These are phyloP conservation scores for Diaporthe sp. DNA, from an alignment of 2,329 filamentous ascomycete genomes.

Conservation along the genomic window DNA sequence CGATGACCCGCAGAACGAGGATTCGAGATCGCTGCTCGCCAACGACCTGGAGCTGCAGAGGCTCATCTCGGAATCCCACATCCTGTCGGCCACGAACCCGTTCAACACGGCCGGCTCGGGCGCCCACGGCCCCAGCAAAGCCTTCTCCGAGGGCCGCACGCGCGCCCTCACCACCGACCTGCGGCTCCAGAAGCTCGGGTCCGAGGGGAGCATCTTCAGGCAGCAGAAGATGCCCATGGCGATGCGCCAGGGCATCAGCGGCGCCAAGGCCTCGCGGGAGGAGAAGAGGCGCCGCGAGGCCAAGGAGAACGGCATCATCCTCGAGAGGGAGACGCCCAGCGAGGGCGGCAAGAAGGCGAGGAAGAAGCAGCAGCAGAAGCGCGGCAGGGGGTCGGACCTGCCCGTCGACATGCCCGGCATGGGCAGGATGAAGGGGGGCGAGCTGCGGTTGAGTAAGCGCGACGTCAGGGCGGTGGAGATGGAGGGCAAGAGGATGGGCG, in stretches of 20 bases:
- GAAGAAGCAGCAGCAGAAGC: constrained; percentile 56
- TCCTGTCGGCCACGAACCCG: constrained; percentile 74
- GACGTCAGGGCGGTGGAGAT: constrained; percentile 84
- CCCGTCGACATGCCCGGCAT: constrained; percentile 82
- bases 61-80: constrained; percentile 90
- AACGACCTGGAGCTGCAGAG: constrained; percentile 94
- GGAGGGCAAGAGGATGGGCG: constrained; percentile 62
- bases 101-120: constrained; percentile 54
- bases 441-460: constrained; percentile 81
- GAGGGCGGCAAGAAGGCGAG: constrained; percentile 53
- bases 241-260: constrained; percentile 85
- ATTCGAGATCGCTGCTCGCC: constrained; percentile 79
- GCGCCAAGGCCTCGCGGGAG: constrained; percentile 76
- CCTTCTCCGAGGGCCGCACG: constrained; percentile 74
- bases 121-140: constrained; percentile 50
- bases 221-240: constrained; percentile 92
- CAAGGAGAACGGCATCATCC: constrained; percentile 88
- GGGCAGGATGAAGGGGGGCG: constrained; percentile 84
- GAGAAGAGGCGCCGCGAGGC: constrained; percentile 82
- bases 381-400: constrained; percentile 59
- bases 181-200: constrained; percentile 84
- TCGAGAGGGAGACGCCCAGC: constrained; percentile 69
- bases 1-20: constrained; percentile 62
- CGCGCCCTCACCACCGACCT: constrained; percentile 87
- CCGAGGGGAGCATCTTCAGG: constrained; percentile 78